Base-by-base conservation (phyloP, 805 yeast species). In the Blastobotrys mokoenaii region DNA sequence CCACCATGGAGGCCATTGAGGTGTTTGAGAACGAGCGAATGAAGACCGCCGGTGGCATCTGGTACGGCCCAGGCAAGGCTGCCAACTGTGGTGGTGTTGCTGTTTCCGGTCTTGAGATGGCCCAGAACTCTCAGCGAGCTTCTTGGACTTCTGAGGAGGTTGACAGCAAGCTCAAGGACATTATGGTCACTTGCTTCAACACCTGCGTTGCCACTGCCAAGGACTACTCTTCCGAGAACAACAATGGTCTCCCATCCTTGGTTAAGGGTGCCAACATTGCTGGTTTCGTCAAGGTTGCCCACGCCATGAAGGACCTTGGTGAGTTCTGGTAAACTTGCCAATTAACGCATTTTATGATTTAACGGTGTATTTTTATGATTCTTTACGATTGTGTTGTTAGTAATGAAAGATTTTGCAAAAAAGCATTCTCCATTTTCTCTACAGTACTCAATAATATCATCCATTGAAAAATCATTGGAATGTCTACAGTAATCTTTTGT, bases 11-110 rank as follows among this genome's bases (percentile, higher is more conserved):
- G 68, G 98, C 98, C 58, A 87, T 90, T 58, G 87, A 82, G 57
- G 88, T 85, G 51, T 90, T 89, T 61, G 98, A 90, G 79, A 56
- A 72, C 47, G 69, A 67, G 58, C 66, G 73, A 36, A 44, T 51
- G 32, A 43, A 51, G 27, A 27, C 41, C 20, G 52, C 60, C 41
- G 55, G 61, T 40, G 72, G 79, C 51, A 85, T 88, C 70, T 90
- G 98, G 98, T 90, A 89, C 73, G 97, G 95, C 62, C 97, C 97
- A 66, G 97, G 97, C 72, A 90, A 90, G 80, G 97, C 97, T 59
- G 90, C 97, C 63, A 90, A 90, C 81, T 84, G 94, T 74, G 98
- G 97, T 74, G 98, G 98, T 81, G 98, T 90, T 60, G 95, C 96
- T 48, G 97, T 89, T 48, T 87, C 96, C 49, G 97, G 97, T 65